A percentile compares a stretch with the other conserved stretches of the same genome.
These are phyloP conservation scores for Aspergillus caelatus DNA, from an alignment of 2,329 filamentous ascomycete species.

Conservation along the genomic window DNA sequence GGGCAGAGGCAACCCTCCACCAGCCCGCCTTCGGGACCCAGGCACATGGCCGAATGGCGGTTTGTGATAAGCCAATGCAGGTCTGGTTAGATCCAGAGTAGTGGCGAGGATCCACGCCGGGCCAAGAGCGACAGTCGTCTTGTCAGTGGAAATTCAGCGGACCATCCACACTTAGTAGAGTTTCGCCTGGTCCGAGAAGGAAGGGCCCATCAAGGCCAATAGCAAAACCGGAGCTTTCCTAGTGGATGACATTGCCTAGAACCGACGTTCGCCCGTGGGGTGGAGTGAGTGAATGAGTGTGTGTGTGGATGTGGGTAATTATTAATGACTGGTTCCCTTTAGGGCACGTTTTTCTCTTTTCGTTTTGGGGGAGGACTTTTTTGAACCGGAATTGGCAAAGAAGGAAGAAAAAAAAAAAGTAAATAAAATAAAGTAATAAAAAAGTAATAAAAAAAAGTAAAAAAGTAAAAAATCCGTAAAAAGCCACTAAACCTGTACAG, in stretches of 20 bases:
- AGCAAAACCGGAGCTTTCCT: background rate
- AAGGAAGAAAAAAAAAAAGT: no score
- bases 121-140: background rate
- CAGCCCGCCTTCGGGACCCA: constrained; percentile 19
- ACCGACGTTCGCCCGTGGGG: background rate
- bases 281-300: background rate
- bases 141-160: constrained; percentile 12
- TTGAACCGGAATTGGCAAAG: no score
- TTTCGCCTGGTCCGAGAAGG: constrained; percentile 6
- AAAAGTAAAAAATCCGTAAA: background rate
- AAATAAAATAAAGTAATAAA: no score
- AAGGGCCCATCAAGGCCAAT: background rate
- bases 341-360: background rate
- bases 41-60: constrained; percentile 23
- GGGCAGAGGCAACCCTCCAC: constrained; percentile 17
- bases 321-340: background rate
- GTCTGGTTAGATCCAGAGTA: constrained; percentile 18
- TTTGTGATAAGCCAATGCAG: constrained; percentile 24
- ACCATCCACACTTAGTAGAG: background rate
- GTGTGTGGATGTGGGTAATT: background rate
- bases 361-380: no score
- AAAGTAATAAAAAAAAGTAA: background rate
- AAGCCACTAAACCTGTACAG: constrained; percentile 3
- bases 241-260: background rate
- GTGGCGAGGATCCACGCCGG: constrained; percentile 16